Evolutionary conservation across 768 basidiomycete genomes (phyloP).

Genomic region (Kwoniella dejecticola): DNA sequence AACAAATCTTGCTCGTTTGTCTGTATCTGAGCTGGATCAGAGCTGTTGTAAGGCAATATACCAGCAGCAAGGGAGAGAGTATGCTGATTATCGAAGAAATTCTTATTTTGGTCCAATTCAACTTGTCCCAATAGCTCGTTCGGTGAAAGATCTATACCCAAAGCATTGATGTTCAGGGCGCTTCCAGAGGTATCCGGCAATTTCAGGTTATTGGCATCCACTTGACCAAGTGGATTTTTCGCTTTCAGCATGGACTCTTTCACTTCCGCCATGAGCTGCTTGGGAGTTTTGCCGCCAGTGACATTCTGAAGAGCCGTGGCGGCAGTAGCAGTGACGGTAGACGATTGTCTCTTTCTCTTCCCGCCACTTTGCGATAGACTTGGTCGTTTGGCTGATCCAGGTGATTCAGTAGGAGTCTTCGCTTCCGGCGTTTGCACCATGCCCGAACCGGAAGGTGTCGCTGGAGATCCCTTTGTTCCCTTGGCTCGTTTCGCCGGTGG

Average conservation of each 20-base stretch:
- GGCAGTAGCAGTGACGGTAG: conserved; percentile 1
- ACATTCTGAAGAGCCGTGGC: conserved; percentile 17
- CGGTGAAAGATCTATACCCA: conserved; percentile 21
- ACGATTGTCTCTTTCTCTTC: conserved; percentile 25
- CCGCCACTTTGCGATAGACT: conserved; percentile 3
- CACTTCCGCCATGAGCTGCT: conserved; percentile 24
- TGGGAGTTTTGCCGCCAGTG: conserved; percentile 19
- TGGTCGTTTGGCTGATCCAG: conserved; percentile 14
- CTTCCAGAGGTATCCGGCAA: neutral
- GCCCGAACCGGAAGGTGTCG: conserved; percentile 20
- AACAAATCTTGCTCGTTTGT: neutral
- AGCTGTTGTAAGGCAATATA: neutral
- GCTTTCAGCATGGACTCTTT: conserved; percentile 13
- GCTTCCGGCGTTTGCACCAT: conserved; percentile 20
- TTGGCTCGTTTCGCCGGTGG: conserved; percentile 40
- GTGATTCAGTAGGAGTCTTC: conserved; percentile 13
- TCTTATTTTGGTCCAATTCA: conserved; percentile 15
- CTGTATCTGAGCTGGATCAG: neutral
- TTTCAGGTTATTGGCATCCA: no score
- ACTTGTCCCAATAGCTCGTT: conserved; percentile 5
- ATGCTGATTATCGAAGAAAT: conserved; percentile 19
- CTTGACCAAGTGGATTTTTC: no score
- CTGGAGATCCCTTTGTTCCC: conserved; percentile 13
- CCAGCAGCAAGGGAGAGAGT: conserved; percentile 11
- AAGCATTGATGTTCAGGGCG: conserved; percentile 3